Percentiles rank a stretch among this genome's conserved stretches.
These are phyloP conservation scores for Ceratonia siliqua DNA, from an alignment of 306 rosid genomes.

Conservation along the genomic window DNA sequence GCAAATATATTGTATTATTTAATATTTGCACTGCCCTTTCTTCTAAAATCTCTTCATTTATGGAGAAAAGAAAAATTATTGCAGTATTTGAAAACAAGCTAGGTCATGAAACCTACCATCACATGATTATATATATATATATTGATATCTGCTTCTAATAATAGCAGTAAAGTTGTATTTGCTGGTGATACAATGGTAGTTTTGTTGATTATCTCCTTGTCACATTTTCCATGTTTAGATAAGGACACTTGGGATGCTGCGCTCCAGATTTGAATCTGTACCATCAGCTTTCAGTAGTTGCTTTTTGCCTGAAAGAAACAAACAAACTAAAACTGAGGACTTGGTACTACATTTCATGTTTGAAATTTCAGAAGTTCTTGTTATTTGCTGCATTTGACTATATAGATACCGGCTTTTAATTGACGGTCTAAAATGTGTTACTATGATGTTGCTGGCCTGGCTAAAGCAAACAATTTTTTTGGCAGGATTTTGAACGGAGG, in stretches of 20 bases:
- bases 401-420: neutral
- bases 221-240: conserved; percentile 46
- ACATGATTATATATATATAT: neutral
- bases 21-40: neutral
- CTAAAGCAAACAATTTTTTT: conserved; percentile 26
- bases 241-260: conserved; percentile 74
- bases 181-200: conserved; percentile 6
- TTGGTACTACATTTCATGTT: conserved; percentile 27
- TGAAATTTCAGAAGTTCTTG: conserved; percentile 21
- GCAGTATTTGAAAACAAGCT: neutral
- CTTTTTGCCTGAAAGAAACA: conserved; percentile 43
- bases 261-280: conserved; percentile 64
- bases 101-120: neutral
- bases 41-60: neutral
- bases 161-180: neutral
- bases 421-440: neutral
- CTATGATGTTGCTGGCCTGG: neutral
- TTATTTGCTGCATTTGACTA: neutral
- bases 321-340: neutral
- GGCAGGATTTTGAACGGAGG: conserved; percentile 51
- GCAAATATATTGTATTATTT: neutral
- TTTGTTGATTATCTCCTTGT: conserved; percentile 18
- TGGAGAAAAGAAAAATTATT: neutral
- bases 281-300: conserved; percentile 53
- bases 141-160: neutral